Percentiles rank a stretch among this genome's conserved stretches.
These are phyloP conservation scores for Phialophora chinensis DNA, from an alignment of 2,329 filamentous ascomycete genomes.

Conservation along the genomic window DNA sequence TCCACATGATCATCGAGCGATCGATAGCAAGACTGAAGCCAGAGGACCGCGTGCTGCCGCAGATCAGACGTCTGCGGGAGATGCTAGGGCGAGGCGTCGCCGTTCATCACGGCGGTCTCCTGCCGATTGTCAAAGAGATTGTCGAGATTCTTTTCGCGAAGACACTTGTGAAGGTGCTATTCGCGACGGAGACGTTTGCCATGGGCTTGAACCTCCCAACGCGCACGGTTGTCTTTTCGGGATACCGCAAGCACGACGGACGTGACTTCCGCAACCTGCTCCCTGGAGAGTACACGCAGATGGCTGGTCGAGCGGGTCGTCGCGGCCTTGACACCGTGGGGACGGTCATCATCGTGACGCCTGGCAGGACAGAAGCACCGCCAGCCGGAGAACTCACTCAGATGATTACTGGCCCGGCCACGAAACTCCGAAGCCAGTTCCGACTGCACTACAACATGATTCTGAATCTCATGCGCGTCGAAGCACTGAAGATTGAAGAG, in stretches of 20 bases:
- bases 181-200: slow-evolving; percentile 97
- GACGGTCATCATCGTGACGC: slow-evolving; percentile 87
- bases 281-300: slow-evolving; percentile 96
- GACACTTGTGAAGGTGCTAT: slow-evolving; percentile 93
- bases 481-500: slow-evolving; percentile 97
- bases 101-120: slow-evolving; percentile 90
- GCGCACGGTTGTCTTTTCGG: slow-evolving; percentile 95
- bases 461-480: slow-evolving; percentile 88
- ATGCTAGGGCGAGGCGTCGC: slow-evolving; percentile 87
- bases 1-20: slow-evolving; percentile 96
- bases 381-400: slow-evolving; percentile 80
- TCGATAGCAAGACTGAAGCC: slow-evolving; percentile 89
- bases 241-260: slow-evolving; percentile 94
- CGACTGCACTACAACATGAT: slow-evolving; percentile 99
- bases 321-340: slow-evolving; percentile 91
- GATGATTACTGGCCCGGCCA: slow-evolving; percentile 96
- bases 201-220: slow-evolving; percentile 98
- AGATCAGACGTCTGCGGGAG: slow-evolving; percentile 86
- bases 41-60: slow-evolving; percentile 87
- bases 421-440: slow-evolving; percentile 94
- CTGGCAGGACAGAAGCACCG: slow-evolving; percentile 84
- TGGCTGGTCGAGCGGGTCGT: slow-evolving; percentile 93
- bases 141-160: slow-evolving; percentile 96
- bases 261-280: slow-evolving; percentile 88
- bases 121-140: slow-evolving; percentile 97